These are phyloP conservation scores for Neopestalotiopsis clavispora DNA, from an alignment of 2,329 filamentous ascomycete species.

Conservation along the genomic window DNA sequence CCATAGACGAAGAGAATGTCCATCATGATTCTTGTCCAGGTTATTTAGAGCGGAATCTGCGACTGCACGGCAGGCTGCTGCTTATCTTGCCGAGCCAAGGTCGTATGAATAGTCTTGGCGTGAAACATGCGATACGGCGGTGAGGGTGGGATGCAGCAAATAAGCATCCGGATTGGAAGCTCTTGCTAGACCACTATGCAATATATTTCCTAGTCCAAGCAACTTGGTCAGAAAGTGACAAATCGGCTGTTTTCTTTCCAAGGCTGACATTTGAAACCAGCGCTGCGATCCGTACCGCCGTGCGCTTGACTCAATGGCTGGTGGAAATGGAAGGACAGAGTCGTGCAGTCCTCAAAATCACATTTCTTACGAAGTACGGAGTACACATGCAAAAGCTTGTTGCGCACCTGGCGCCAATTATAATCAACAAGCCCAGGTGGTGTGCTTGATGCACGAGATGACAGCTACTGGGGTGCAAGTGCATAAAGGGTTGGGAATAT, in stretches of 20 bases:
- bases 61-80: not conserved
- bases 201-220: not conserved
- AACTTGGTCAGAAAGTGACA: not conserved
- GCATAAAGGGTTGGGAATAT: not conserved
- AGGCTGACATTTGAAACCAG: not conserved
- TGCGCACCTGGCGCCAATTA: not conserved
- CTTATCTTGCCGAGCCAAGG: not conserved
- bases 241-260: conserved; percentile 5
- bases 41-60: not conserved
- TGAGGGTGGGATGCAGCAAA: conserved; percentile 10
- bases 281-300: conserved; percentile 1
- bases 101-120: conserved; percentile 10
- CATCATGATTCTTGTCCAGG: not conserved
- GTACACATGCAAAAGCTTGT: not conserved
- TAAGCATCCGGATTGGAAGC: not conserved
- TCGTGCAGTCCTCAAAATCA: too few relatives aligned
- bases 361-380: too few relatives aligned
- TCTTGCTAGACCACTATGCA: not conserved
- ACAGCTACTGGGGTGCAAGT: not conserved
- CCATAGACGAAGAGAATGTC: conserved; percentile 9
- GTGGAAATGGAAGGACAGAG: not conserved
- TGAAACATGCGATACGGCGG: conserved; percentile 14
- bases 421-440: not conserved
- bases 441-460: not conserved
- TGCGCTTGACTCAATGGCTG: not conserved